Percentiles rank a stretch among this genome's conserved stretches.
These are phyloP conservation scores for Naganishia sp. DNA, from an alignment of 1,284 basidiomycete genomes.

Conservation along the genomic window DNA sequence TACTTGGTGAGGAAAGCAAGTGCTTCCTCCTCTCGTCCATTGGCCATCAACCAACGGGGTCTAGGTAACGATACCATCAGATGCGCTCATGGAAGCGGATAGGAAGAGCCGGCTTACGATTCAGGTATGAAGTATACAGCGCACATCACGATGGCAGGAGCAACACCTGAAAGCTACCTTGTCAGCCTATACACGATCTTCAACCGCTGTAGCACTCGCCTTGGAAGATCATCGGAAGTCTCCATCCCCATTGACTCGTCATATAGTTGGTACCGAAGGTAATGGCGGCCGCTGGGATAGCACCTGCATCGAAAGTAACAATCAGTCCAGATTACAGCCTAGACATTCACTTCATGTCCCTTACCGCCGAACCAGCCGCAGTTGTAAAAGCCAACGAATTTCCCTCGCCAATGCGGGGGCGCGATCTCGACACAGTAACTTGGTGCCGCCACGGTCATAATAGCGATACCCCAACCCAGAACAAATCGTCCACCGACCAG, in stretches of 20 bases:
- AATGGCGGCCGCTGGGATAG: constrained; percentile 42
- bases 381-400: constrained; percentile 32
- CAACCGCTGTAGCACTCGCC: constrained; percentile 17
- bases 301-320: background rate
- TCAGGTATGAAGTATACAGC: constrained; percentile 35
- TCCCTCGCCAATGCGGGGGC: constrained; percentile 65
- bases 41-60: constrained; percentile 52
- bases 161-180: constrained; percentile 17
- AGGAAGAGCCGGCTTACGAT: background rate
- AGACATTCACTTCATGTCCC: background rate
- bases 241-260: constrained; percentile 41
- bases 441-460: constrained; percentile 56
- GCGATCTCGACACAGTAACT: constrained; percentile 61
- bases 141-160: constrained; percentile 32
- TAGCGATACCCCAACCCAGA: constrained; percentile 51
- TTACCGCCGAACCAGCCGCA: constrained; percentile 45
- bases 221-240: constrained; percentile 43
- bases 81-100: too few relatives aligned
- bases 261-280: constrained; percentile 46
- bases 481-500: constrained; percentile 52
- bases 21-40: constrained; percentile 46
- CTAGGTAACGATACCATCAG: too few relatives aligned
- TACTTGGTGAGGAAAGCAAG: constrained; percentile 42
- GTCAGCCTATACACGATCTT: background rate
- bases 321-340: background rate